Base-by-base conservation (phyloP, 768 basidiomycete genomes). In the Mycena chlorophos region DNA sequence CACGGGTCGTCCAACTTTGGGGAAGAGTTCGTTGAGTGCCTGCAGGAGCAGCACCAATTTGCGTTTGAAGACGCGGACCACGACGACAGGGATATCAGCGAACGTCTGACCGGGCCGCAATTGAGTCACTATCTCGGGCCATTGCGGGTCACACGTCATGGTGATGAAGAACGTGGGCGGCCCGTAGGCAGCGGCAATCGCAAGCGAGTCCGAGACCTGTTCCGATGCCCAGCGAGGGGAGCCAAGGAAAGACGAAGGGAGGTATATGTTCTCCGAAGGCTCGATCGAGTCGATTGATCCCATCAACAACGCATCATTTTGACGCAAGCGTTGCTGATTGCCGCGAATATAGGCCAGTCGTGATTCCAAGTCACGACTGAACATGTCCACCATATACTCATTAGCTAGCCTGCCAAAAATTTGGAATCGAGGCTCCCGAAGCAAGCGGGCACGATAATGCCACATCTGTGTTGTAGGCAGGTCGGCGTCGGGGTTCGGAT, bases 381-480 rank as follows among this genome's bases (percentile, higher is more conserved):
- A 75, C 76, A 76, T 77, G 45, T 77, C 73, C 25, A 72, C 67
- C 12, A 72, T 19, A 37, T 75, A 75, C 54, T 76, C 69, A 52
- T 66, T 69, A 0, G 64, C 54, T 0, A 77, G 56, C 0, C 71
- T 62, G 0, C 74, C 71, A 58, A 76, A 76, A 0, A 71, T 66
- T 1, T 25, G 27, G 47, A 76, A 76, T 0, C 71, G 60, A 1
- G 51, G 47, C 26, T 75, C 69, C 0, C 65, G 51, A 0, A 76
- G 65, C 0, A 77, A 55, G 1, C 69, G 63, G 2, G 62, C 62
- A 2, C 69, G 63, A 50, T 76, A 75, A 46, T 66, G 60, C 65
- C 67, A 67, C 37, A 71, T 69, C 57, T 76, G 75, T 0, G 71
- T 69, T 4, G 63, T 63, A 2, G 52, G 30, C 27, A 37, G 17